Evolutionary conservation across 2,329 filamentous ascomycete species (phyloP).

Genomic region (Pseudopyrenochaeta lycopersici): DNA sequence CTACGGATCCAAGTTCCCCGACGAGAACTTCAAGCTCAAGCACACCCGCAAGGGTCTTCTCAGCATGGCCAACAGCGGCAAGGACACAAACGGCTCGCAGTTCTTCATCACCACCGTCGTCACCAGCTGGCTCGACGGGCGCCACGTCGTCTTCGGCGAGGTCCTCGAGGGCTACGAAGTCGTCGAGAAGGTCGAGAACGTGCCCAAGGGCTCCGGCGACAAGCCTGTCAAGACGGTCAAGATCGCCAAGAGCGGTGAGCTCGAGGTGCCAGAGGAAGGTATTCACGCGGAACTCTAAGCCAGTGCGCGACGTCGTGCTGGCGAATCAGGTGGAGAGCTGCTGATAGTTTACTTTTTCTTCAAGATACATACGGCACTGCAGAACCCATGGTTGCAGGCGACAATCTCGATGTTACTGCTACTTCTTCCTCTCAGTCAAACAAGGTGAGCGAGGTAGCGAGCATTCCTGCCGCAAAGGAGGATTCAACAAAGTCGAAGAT

Average conservation of each 20-base stretch:
- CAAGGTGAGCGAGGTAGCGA: constrained; percentile 27
- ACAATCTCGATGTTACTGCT: constrained; percentile 53
- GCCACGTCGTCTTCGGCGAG: constrained; percentile 88
- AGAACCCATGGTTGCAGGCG: constrained; percentile 50
- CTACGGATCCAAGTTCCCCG: constrained; percentile 83
- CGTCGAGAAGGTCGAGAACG: constrained; percentile 80
- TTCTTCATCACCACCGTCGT: constrained; percentile 90
- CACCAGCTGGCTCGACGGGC: constrained; percentile 83
- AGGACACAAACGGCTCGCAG: constrained; percentile 77
- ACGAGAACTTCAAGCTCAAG: constrained; percentile 96
- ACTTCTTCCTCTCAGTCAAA: constrained; percentile 11
- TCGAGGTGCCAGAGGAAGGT: constrained; percentile 88
- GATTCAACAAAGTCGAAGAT: constrained; percentile 24
- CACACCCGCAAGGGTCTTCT: constrained; percentile 85
- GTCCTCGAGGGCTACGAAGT: constrained; percentile 86
- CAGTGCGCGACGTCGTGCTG: constrained; percentile 27
- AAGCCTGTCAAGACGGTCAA: constrained; percentile 75
- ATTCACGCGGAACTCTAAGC: constrained; percentile 87
- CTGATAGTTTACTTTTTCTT: constrained; percentile 51
- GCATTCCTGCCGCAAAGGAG: constrained; percentile 34
- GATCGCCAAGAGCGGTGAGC: constrained; percentile 84
- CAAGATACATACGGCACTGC: constrained; percentile 57
- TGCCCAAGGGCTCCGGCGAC: constrained; percentile 71
- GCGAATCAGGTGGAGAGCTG: constrained; percentile 46
- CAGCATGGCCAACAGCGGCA: constrained; percentile 76